phyloP scores from a whole-genome alignment of 768 basidiomycete species.

The Amanita subjunquillea region DNA sequence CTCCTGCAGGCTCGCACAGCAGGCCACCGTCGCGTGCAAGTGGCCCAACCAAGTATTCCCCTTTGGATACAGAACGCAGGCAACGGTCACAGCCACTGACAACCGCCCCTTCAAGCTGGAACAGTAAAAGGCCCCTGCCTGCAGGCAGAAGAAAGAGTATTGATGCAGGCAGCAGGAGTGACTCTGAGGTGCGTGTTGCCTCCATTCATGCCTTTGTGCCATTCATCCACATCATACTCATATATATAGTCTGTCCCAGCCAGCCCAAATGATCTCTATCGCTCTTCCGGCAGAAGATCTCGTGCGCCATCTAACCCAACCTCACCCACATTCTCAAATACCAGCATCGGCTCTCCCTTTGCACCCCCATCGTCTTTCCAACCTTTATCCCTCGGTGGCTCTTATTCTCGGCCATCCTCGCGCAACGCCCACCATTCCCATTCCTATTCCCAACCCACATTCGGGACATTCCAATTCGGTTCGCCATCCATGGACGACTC shows the following conservation, averaged over 20 bases:
- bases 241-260: slow-evolving; percentile 24
- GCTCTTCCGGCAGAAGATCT: slow-evolving; percentile 36
- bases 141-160: slow-evolving; percentile 56
- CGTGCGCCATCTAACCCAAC: slow-evolving; percentile 71
- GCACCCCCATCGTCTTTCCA: slow-evolving; percentile 14
- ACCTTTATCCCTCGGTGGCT: neutral
- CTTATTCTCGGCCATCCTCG: slow-evolving; percentile 52
- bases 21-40: slow-evolving; percentile 42
- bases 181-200: slow-evolving; percentile 52
- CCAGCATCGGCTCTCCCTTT: slow-evolving; percentile 28
- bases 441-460: slow-evolving; percentile 7
- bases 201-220: neutral
- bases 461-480: neutral
- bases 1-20: slow-evolving; percentile 22
- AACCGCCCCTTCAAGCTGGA: slow-evolving; percentile 68
- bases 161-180: slow-evolving; percentile 65
- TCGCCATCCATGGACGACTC: slow-evolving; percentile 11
- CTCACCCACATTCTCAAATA: slow-evolving; percentile 30
- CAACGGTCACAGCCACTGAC: slow-evolving; percentile 62
- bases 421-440: slow-evolving; percentile 46
- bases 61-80: slow-evolving; percentile 59
- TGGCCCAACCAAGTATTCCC: slow-evolving; percentile 37
- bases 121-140: slow-evolving; percentile 50
- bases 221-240: neutral
- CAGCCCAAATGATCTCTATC: slow-evolving; percentile 33